A percentile compares a stretch with the other conserved stretches of the same genome.
Evolutionary conservation across 805 yeast genomes (phyloP).

Genomic region (Starmerella ratchasimensis): DNA sequence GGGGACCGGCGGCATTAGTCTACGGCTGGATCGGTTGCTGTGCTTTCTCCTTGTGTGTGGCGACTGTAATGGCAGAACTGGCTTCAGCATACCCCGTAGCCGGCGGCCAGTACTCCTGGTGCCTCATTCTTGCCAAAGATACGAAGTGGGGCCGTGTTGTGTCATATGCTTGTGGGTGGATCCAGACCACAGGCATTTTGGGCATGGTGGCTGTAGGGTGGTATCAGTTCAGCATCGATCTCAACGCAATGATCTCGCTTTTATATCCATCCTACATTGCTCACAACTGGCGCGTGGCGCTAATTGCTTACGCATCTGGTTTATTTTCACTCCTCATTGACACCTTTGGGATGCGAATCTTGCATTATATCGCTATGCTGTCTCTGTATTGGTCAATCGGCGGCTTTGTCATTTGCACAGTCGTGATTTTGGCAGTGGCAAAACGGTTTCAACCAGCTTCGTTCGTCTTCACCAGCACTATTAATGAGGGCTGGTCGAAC

Average conservation of each 20-base stretch:
- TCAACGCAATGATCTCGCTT: conserved; percentile 39
- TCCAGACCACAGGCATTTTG: conserved; percentile 50
- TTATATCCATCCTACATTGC: conserved; percentile 27
- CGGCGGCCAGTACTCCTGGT: conserved; percentile 62
- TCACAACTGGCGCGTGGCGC: conserved; percentile 21
- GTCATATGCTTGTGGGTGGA: conserved; percentile 46
- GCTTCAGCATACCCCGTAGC: conserved; percentile 44
- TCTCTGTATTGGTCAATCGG: conserved; percentile 40
- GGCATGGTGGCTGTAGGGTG: conserved; percentile 51
- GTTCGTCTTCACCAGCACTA: conserved; percentile 42
- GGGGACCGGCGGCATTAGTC: conserved; percentile 51
- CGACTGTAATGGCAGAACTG: conserved; percentile 50
- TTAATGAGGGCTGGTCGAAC: conserved; percentile 46
- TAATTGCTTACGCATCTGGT: conserved; percentile 21
- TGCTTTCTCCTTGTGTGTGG: conserved; percentile 42
- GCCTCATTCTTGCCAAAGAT: conserved; percentile 28
- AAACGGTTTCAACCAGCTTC: conserved; percentile 36
- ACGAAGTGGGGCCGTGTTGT: conserved; percentile 33
- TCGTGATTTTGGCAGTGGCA: conserved; percentile 40
- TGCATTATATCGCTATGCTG: conserved; percentile 38
- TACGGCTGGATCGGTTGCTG: conserved; percentile 47
- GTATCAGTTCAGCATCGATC: conserved; percentile 38
- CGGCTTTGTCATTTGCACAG: conserved; percentile 42
- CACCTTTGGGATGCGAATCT: conserved; percentile 20
- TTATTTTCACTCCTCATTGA: conserved; percentile 16